Percentiles rank a stretch among this genome's conserved stretches.
These are phyloP conservation scores for Limonium bicolor DNA, from an alignment of 148 eudicot genomes.

Conservation along the genomic window DNA sequence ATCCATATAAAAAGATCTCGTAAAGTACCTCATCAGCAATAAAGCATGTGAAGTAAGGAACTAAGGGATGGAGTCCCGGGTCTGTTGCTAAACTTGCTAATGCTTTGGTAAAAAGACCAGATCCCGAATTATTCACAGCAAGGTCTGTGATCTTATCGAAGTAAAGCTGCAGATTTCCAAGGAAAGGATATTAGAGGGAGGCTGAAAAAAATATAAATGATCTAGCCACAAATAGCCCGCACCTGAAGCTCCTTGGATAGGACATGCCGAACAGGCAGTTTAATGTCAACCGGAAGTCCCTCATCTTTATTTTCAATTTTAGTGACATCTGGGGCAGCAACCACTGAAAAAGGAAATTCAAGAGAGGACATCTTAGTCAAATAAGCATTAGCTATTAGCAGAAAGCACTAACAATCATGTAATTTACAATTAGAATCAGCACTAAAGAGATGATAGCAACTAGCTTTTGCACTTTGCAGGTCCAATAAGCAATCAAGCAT, in stretches of 20 bases:
- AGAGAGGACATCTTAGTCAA: no score
- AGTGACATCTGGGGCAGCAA: constrained; percentile 31
- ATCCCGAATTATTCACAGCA: constrained; percentile 36
- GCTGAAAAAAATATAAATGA: not conserved
- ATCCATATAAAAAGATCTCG: not conserved
- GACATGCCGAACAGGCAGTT: constrained; percentile 57
- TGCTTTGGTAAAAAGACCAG: constrained; percentile 55
- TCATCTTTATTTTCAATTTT: constrained; percentile 36
- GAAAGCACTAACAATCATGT: no score
- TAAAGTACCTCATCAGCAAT: constrained; percentile 52
- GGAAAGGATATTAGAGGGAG: not conserved
- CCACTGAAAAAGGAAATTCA: no score
- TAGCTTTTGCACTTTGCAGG: no score
- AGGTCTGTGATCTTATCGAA: constrained; percentile 62
- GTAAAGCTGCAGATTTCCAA: constrained; percentile 34
- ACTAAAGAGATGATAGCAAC: no score
- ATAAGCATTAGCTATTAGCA: no score
- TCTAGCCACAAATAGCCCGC: no score
- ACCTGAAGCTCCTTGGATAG: constrained; percentile 79
- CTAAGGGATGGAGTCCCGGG: constrained; percentile 66
- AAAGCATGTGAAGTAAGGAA: constrained; percentile 62
- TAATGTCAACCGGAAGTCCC: constrained; percentile 48
- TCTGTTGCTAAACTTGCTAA: constrained; percentile 68
- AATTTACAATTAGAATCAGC: no score
- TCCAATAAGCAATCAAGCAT: no score